Evolutionary conservation across 228 moss, liverwort and hornwort genomes (phyloP).

Genomic region (Sphagnum fallax): DNA sequence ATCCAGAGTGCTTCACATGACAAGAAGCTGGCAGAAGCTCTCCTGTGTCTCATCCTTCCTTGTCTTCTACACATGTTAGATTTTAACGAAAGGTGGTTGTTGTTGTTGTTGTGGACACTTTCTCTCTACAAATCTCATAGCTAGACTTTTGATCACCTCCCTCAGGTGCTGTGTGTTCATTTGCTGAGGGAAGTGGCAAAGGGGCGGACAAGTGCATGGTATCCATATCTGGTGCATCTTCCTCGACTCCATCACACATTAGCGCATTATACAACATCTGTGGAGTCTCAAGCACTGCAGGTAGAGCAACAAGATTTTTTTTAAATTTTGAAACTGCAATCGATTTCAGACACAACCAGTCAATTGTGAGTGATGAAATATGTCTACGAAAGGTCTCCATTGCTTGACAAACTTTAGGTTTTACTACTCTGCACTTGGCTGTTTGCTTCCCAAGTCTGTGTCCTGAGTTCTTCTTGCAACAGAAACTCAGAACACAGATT

Average conservation of each 20-base stretch:
- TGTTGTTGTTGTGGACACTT: neutral
- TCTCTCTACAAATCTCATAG: neutral
- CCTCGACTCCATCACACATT: slow-evolving; percentile 76
- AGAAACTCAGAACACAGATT: no score
- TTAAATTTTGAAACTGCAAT: neutral
- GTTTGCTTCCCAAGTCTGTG: neutral
- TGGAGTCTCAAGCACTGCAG: slow-evolving; percentile 68
- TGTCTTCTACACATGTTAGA: slow-evolving; percentile 71
- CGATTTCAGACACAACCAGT: neutral
- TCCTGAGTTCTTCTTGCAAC: neutral
- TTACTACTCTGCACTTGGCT: neutral
- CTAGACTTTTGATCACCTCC: neutral
- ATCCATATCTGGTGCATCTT: slow-evolving; percentile 66
- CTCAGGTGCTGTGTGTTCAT: slow-evolving; percentile 63
- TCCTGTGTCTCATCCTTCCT: slow-evolving; percentile 27
- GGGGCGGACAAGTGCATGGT: slow-evolving; percentile 49
- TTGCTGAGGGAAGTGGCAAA: slow-evolving; percentile 69
- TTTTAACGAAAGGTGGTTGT: neutral
- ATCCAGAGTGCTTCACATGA: slow-evolving; percentile 59
- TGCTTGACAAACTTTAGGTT: neutral
- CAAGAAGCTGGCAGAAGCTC: slow-evolving; percentile 40
- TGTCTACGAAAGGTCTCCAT: neutral
- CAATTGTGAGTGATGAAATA: no score
- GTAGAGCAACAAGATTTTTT: slow-evolving; percentile 11
- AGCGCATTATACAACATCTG: slow-evolving; percentile 31